Evolutionary conservation across 768 basidiomycete species (phyloP).

Genomic region (Serpula lacrymans): DNA sequence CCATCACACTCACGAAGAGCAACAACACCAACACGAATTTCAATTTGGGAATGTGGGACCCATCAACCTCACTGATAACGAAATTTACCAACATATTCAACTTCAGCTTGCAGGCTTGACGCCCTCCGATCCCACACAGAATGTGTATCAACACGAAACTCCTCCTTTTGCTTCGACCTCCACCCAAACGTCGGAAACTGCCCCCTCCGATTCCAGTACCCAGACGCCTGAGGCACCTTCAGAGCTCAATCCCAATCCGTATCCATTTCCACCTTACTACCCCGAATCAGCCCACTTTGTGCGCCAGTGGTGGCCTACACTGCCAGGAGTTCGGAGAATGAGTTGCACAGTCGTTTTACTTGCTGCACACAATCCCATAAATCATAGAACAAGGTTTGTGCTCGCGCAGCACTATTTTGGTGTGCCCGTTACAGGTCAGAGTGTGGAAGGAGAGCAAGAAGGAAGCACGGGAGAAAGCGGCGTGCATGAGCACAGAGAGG

Average conservation of each 20-base stretch:
- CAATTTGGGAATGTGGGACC: too few species aligned
- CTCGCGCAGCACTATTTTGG: constrained; percentile 75
- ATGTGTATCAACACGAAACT: neutral
- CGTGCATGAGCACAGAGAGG: constrained; percentile 5
- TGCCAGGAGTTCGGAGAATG: constrained; percentile 58
- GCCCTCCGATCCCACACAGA: neutral
- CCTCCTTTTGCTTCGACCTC: neutral
- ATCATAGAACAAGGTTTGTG: constrained; percentile 58
- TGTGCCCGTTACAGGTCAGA: constrained; percentile 41
- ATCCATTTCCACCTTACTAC: constrained; percentile 65
- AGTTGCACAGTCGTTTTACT: constrained; percentile 73
- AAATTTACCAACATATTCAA: too few species aligned
- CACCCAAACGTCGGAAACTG: constrained; percentile 1
- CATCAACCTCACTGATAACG: too few species aligned
- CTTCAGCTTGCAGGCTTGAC: too few species aligned
- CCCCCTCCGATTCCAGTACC: constrained; percentile 6
- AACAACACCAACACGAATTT: too few species aligned
- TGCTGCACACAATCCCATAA: constrained; percentile 56
- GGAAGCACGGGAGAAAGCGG: constrained; percentile 13
- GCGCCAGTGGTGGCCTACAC: constrained; percentile 76
- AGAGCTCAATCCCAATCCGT: constrained; percentile 47
- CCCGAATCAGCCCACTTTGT: constrained; percentile 76
- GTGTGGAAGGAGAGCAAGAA: constrained; percentile 7
- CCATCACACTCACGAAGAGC: constrained; percentile 46
- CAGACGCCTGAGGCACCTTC: constrained; percentile 6